Evolutionary conservation across 2,329 filamentous ascomycete species (phyloP).

Genomic region (Aspergillus tamarii): DNA sequence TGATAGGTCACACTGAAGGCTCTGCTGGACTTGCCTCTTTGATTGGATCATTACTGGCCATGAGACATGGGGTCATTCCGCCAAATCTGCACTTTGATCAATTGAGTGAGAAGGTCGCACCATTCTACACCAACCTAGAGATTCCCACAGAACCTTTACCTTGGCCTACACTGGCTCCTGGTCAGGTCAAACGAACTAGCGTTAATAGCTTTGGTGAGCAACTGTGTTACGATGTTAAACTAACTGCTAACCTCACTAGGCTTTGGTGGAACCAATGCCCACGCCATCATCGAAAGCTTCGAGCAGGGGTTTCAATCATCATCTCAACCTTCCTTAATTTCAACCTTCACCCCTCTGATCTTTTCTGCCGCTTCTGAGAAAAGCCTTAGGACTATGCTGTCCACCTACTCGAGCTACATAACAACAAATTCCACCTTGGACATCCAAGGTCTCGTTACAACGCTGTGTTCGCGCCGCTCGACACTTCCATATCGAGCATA

Average conservation of each 20-base stretch:
- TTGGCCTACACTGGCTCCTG: neutral
- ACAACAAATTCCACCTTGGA: neutral
- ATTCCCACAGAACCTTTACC: neutral
- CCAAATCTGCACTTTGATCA: conserved; percentile 26
- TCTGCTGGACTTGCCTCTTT: neutral
- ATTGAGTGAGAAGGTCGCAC: conserved; percentile 22
- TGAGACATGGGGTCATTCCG: conserved; percentile 37
- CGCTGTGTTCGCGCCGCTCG: neutral
- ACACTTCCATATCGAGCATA: neutral
- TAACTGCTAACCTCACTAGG: conserved; percentile 19
- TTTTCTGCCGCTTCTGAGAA: conserved; percentile 5
- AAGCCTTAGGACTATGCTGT: neutral
- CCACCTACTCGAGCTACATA: neutral
- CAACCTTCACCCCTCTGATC: neutral
- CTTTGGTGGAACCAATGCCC: conserved; percentile 36
- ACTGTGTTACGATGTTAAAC: neutral
- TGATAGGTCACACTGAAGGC: conserved; percentile 1
- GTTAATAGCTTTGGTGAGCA: conserved; percentile 53
- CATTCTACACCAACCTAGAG: neutral
- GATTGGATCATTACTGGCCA: conserved; percentile 30
- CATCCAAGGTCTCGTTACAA: conserved; percentile 1
- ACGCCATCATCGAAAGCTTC: conserved; percentile 40
- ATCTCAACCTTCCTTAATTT: neutral
- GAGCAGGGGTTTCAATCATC: neutral
- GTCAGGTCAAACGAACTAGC: conserved; percentile 39